Evolutionary conservation across 179 eudicot genomes (phyloP).

Genomic region (Spinacia oleracea): DNA sequence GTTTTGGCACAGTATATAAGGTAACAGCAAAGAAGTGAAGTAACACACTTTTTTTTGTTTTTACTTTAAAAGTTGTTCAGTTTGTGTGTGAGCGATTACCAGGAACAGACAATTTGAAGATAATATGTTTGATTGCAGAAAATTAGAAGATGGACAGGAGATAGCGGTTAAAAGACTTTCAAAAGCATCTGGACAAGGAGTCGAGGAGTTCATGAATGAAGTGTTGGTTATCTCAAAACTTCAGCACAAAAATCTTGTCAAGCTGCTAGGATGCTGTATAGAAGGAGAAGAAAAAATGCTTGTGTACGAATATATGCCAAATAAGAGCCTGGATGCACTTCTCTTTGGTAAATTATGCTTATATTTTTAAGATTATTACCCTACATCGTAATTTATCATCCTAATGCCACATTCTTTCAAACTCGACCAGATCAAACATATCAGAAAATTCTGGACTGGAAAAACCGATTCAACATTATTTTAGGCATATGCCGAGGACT

Average conservation of each 20-base stretch:
- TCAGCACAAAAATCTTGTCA: constrained; percentile 39
- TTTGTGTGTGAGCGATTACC: neutral
- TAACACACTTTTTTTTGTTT: too few species aligned
- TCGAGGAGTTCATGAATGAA: constrained; percentile 36
- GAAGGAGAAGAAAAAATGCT: constrained; percentile 36
- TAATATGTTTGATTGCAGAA: constrained; percentile 13
- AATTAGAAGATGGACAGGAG: constrained; percentile 22
- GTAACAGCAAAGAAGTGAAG: constrained; percentile 18
- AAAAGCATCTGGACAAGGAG: constrained; percentile 35
- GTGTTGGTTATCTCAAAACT: constrained; percentile 38
- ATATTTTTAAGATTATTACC: neutral
- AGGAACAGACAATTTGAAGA: neutral
- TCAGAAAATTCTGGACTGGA: constrained; percentile 37
- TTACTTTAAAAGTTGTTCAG: too few species aligned
- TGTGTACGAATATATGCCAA: constrained; percentile 50
- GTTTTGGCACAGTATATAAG: constrained; percentile 40
- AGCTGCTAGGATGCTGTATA: constrained; percentile 34
- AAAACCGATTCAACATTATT: constrained; percentile 31
- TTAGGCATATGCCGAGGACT: constrained; percentile 49
- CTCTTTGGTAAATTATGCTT: constrained; percentile 26
- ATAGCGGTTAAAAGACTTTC: constrained; percentile 37
- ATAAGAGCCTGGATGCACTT: constrained; percentile 44
- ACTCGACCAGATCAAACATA: constrained; percentile 31
- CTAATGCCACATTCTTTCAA: neutral
- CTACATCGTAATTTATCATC: neutral